Percentiles rank a stretch among this genome's conserved stretches.
phyloP scores from a whole-genome alignment of 306 rosid species.

The Glycine soja region DNA sequence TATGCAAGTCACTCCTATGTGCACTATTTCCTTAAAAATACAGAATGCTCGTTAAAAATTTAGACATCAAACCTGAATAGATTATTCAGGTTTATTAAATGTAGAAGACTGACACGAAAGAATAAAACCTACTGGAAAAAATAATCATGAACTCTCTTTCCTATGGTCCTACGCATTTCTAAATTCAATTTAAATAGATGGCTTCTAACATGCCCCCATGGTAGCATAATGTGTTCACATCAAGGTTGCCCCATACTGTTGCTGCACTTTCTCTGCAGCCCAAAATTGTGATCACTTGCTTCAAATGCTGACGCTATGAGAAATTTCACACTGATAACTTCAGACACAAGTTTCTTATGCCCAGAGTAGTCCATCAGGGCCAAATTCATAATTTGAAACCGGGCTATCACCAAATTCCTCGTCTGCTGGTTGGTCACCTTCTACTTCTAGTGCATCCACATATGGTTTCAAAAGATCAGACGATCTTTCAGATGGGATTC shows the following conservation, averaged over 20 bases:
- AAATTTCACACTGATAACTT: conserved; percentile 25
- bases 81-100: conserved; percentile 43
- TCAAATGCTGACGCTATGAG: conserved; percentile 2
- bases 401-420: conserved; percentile 69
- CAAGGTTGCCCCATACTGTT: conserved; percentile 28
- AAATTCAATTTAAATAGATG: background rate
- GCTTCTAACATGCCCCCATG: conserved; percentile 13
- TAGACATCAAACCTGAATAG: conserved; percentile 43
- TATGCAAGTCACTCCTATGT: conserved; percentile 33
- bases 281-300: conserved; percentile 45
- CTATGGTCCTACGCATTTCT: conserved; percentile 12
- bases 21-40: conserved; percentile 40
- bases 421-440: conserved; percentile 55
- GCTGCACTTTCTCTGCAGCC: conserved; percentile 30
- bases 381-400: conserved; percentile 77
- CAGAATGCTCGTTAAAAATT: conserved; percentile 19
- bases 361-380: conserved; percentile 82
- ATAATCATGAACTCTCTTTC: conserved; percentile 27
- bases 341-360: conserved; percentile 52
- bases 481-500: conserved; percentile 91
- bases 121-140: conserved; percentile 35
- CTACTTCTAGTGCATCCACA: conserved; percentile 50
- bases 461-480: conserved; percentile 81
- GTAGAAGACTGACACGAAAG: conserved; percentile 1
- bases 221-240: conserved; percentile 15